Conservation (phyloP, 2,329 filamentous ascomycete genomes). For the Annulohypoxylon truncatum region DNA sequence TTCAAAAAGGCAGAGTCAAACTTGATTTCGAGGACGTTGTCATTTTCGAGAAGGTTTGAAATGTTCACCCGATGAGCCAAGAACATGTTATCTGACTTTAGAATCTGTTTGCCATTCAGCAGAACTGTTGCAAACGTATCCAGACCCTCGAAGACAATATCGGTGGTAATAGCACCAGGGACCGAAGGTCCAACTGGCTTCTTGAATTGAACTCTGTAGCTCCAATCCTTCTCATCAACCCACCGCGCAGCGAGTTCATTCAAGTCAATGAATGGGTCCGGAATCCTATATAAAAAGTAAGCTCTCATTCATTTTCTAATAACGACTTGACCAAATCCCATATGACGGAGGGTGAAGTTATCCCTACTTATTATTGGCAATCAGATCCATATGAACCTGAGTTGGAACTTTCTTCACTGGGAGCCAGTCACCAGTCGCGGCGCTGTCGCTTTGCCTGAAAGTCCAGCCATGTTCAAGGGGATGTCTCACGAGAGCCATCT, state of each 20-base stretch:
- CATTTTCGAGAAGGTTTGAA: constrained; percentile 53
- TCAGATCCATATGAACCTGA: constrained; percentile 54
- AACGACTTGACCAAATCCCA: background rate
- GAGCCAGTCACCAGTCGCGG: constrained; percentile 47
- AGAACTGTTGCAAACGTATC: constrained; percentile 71
- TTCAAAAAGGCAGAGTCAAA: constrained; percentile 67
- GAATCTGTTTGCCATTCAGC: constrained; percentile 64
- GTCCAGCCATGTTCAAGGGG: constrained; percentile 40
- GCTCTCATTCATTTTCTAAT: background rate
- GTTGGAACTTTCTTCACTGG: constrained; percentile 52
- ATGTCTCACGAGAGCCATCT: constrained; percentile 41
- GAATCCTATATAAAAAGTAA: constrained; percentile 52
- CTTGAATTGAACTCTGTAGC: constrained; percentile 60
- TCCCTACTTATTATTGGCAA: constrained; percentile 51
- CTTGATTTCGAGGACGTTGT: constrained; percentile 65
- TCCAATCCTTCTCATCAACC: constrained; percentile 72
- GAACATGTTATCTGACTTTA: constrained; percentile 73
- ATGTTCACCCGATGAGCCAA: constrained; percentile 67
- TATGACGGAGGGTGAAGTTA: background rate
- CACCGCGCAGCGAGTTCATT: constrained; percentile 71
- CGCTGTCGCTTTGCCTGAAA: constrained; percentile 36
- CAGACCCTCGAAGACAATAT: constrained; percentile 71
- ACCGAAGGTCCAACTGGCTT: constrained; percentile 32
- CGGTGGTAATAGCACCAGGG: constrained; percentile 12
- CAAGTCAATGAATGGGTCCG: constrained; percentile 69